These are phyloP conservation scores for Coemansia sp. DNA, from an alignment of 192 early-diverging fungal genomes.

Conservation along the genomic window DNA sequence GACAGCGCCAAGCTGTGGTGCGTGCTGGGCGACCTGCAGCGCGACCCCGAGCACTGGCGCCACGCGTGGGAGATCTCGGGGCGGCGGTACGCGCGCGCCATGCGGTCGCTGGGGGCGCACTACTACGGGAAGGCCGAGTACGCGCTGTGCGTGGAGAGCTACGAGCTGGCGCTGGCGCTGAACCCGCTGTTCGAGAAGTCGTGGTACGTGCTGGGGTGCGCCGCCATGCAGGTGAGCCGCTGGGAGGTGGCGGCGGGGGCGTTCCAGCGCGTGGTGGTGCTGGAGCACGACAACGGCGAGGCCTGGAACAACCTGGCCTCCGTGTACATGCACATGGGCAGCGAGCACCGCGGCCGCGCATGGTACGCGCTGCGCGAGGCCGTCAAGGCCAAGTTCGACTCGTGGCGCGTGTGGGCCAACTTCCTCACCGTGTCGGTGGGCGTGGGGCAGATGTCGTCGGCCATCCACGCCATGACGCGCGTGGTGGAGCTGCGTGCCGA, in stretches of 20 bases:
- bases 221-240: slow-evolving; percentile 76
- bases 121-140: slow-evolving; percentile 71
- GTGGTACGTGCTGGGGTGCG: slow-evolving; percentile 97
- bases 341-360: slow-evolving; percentile 70
- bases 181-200: slow-evolving; percentile 95
- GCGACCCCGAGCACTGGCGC: slow-evolving; percentile 74
- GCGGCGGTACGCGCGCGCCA: slow-evolving; percentile 83
- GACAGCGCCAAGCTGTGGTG: slow-evolving; percentile 84
- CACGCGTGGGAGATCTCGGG: slow-evolving; percentile 90
- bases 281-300: slow-evolving; percentile 86
- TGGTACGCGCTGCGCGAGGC: slow-evolving; percentile 83
- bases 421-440: slow-evolving; percentile 77
- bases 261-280: slow-evolving; percentile 69
- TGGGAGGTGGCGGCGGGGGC: slow-evolving; percentile 75
- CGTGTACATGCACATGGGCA: slow-evolving; percentile 69
- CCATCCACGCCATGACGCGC: slow-evolving; percentile 81
- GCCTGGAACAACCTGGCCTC: slow-evolving; percentile 97
- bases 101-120: slow-evolving; percentile 89
- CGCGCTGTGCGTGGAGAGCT: slow-evolving; percentile 66
- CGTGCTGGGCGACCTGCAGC: slow-evolving; percentile 84
- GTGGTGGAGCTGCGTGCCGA: slow-evolving; percentile 77
- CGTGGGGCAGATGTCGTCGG: slow-evolving; percentile 75
- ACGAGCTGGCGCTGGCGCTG: slow-evolving; percentile 79
- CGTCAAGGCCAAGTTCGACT: slow-evolving; percentile 73
- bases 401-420: slow-evolving; percentile 94